phyloP scores from a whole-genome alignment of 2,329 filamentous ascomycete species.

The Mycosphaerella sp. region DNA sequence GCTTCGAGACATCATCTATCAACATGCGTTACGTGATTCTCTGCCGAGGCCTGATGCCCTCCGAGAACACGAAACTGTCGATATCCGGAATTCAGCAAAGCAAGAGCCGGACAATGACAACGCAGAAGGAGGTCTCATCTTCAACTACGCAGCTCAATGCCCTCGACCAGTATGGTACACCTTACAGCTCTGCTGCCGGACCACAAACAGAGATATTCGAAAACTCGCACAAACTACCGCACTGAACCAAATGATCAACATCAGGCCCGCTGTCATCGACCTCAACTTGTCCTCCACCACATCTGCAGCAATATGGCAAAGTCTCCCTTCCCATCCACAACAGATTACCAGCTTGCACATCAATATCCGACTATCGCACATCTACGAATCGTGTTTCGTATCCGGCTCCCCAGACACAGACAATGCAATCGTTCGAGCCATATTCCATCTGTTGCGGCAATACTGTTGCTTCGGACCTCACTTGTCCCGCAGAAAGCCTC shows the following conservation, averaged over 20 bases:
- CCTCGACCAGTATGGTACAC: conserved; percentile 6
- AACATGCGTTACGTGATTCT: background rate
- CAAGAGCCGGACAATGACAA: background rate
- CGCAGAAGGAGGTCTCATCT: background rate
- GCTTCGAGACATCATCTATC: conserved; percentile 8
- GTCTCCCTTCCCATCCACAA: background rate
- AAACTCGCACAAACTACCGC: background rate
- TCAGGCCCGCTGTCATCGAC: background rate
- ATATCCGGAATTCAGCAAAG: background rate
- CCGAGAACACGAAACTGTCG: background rate
- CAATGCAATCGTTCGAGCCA: conserved; percentile 6
- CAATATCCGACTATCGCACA: conserved; percentile 1
- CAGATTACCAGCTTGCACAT: background rate
- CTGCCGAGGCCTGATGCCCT: background rate
- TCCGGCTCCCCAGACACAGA: background rate
- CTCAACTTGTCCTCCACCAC: conserved; percentile 3
- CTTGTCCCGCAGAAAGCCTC: background rate
- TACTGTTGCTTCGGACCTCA: conserved; percentile 1
- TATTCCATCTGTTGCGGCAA: conserved; percentile 1
- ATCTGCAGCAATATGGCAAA: background rate
- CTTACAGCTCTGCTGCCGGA: conserved; percentile 2
- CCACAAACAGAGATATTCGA: conserved; percentile 1
- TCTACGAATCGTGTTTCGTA: background rate
- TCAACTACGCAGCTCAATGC: background rate
- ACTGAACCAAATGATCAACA: background rate